A percentile compares a stretch with the other conserved stretches of the same genome.
Evolutionary conservation across 2,329 filamentous ascomycete genomes (phyloP).

Genomic region (Calonectria fujianensis): DNA sequence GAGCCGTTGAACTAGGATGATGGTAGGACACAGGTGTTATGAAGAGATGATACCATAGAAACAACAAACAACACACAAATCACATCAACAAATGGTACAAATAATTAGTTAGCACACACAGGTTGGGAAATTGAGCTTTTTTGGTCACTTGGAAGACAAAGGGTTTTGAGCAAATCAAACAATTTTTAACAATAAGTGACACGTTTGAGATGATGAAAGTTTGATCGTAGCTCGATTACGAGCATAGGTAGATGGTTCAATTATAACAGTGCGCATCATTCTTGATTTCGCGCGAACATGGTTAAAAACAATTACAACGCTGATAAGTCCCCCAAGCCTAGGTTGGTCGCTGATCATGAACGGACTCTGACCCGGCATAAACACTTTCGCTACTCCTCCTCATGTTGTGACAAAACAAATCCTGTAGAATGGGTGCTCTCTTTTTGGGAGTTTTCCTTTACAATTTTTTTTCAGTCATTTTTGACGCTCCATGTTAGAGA

Average conservation of each 20-base stretch:
- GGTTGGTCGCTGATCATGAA: slow-evolving; percentile 34
- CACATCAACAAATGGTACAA: slow-evolving; percentile 28
- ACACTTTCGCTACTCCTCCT: slow-evolving; percentile 19
- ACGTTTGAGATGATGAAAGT: slow-evolving; percentile 42
- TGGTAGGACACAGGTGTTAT: slow-evolving; percentile 49
- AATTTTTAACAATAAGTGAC: slow-evolving; percentile 43
- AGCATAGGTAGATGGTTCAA: slow-evolving; percentile 31
- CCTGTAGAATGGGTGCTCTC: neutral
- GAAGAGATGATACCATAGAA: slow-evolving; percentile 57
- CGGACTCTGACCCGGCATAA: slow-evolving; percentile 17
- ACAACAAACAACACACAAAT: slow-evolving; percentile 37
- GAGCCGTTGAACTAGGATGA: slow-evolving; percentile 29
- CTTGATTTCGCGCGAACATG: slow-evolving; percentile 38
- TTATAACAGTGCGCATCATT: slow-evolving; percentile 38
- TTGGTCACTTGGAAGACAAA: neutral
- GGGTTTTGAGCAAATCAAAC: slow-evolving; percentile 32
- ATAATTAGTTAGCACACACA: slow-evolving; percentile 30
- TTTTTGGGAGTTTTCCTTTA: neutral
- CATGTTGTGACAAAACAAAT: slow-evolving; percentile 32
- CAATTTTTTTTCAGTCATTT: slow-evolving; percentile 34
- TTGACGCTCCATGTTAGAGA: slow-evolving; percentile 1
- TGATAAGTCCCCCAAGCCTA: slow-evolving; percentile 43
- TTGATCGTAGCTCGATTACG: slow-evolving; percentile 37
- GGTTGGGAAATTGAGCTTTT: slow-evolving; percentile 26
- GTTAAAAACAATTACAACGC: slow-evolving; percentile 51